Evolutionary conservation across 305 asterid genomes (phyloP).

Genomic region (Coffea humblotiana): DNA sequence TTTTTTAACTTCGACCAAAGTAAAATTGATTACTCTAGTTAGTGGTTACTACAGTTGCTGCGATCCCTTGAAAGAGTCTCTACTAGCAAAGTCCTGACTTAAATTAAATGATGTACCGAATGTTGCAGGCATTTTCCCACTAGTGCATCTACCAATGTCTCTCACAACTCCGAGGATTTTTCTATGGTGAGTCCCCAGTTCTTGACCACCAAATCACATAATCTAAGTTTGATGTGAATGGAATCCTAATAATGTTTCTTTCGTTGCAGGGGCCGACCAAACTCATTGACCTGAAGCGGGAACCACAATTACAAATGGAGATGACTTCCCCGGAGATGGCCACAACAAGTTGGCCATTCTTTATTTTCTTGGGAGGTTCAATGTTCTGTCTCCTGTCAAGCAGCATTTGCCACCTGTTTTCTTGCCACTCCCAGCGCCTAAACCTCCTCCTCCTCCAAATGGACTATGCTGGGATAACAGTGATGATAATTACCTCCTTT

Average conservation of each 20-base stretch:
- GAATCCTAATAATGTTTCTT: neutral
- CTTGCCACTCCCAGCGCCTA: constrained; percentile 66
- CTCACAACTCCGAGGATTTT: constrained; percentile 48
- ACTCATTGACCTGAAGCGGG: constrained; percentile 52
- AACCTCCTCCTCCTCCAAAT: constrained; percentile 59
- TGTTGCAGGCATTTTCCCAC: constrained; percentile 64
- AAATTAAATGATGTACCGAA: neutral
- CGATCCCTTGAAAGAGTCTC: neutral
- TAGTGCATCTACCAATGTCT: constrained; percentile 49
- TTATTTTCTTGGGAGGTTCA: constrained; percentile 66
- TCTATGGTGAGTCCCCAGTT: constrained; percentile 39
- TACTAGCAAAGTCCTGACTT: neutral
- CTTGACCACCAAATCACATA: neutral
- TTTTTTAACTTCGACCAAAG: neutral
- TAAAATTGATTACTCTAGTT: neutral
- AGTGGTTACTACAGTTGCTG: neutral
- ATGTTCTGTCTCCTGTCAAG: constrained; percentile 94
- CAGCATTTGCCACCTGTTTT: constrained; percentile 82
- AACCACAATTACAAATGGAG: constrained; percentile 33
- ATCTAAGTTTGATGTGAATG: too few species aligned
- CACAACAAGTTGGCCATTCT: constrained; percentile 77
- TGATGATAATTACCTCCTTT: constrained; percentile 93
- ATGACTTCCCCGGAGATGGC: constrained; percentile 31
- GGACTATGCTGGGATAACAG: constrained; percentile 84
- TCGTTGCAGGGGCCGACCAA: constrained; percentile 50